phyloP scores from a whole-genome alignment of 2,329 filamentous ascomycete species.

The Colletotrichum cereale region DNA sequence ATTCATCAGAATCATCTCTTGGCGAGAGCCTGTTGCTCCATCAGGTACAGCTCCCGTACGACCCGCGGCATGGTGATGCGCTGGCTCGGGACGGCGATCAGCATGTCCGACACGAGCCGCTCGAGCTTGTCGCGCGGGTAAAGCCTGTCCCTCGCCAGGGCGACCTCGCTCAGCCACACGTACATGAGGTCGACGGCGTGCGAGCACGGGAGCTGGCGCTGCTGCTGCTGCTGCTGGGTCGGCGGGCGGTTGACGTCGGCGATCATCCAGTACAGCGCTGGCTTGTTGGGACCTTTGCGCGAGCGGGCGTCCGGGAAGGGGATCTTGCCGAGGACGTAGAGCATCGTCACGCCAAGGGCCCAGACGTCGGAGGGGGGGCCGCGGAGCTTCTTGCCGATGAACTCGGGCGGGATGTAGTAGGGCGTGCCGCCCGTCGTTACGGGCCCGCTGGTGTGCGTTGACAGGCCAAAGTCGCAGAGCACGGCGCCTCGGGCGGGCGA shows the following conservation, averaged over 20 bases:
- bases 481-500: constrained; percentile 69
- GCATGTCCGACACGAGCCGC: constrained; percentile 65
- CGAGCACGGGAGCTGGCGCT: constrained; percentile 30
- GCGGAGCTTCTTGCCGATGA: constrained; percentile 66
- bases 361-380: constrained; percentile 69
- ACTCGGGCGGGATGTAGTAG: constrained; percentile 73
- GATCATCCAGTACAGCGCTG: constrained; percentile 70
- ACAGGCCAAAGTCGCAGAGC: constrained; percentile 71
- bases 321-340: constrained; percentile 69
- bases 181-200: constrained; percentile 65
- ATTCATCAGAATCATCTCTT: constrained; percentile 28
- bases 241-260: constrained; percentile 63
- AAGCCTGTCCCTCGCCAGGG: constrained; percentile 60
- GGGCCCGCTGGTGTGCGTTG: constrained; percentile 60
- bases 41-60: constrained; percentile 56
- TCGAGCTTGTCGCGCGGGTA: constrained; percentile 63
- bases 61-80: constrained; percentile 68
- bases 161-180: constrained; percentile 67
- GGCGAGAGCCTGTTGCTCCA: constrained; percentile 32
- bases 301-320: constrained; percentile 66
- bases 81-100: constrained; percentile 63
- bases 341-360: constrained; percentile 71
- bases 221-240: constrained; percentile 49
- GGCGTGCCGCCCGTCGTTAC: constrained; percentile 68
- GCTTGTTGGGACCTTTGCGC: constrained; percentile 57